Conservation (phyloP, 306 rosid genomes). For the Begonia peltatifolia region DNA sequence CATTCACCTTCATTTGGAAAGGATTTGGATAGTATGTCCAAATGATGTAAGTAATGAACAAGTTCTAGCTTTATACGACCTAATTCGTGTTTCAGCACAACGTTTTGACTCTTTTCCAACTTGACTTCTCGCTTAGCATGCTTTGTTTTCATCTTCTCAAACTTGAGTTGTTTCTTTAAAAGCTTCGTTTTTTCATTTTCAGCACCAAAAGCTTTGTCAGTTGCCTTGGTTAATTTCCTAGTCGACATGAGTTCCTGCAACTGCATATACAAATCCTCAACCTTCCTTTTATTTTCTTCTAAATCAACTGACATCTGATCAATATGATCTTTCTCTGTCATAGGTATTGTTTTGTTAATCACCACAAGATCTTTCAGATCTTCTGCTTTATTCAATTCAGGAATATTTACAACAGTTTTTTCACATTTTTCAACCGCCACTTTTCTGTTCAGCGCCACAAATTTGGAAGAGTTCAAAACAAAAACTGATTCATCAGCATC, state of each 20-base stretch:
- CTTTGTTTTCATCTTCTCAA: conserved; percentile 47
- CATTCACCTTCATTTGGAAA: conserved; percentile 26
- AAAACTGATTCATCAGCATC: conserved; percentile 11
- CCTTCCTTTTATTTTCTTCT: conserved; percentile 29
- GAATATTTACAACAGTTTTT: conserved; percentile 29
- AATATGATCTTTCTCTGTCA: conserved; percentile 37
- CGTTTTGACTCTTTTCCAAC: conserved; percentile 40
- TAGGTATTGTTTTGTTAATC: conserved; percentile 37
- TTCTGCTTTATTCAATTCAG: conserved; percentile 26
- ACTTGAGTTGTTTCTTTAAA: conserved; percentile 43
- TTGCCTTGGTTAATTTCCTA: conserved; percentile 24
- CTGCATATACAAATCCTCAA: conserved; percentile 37
- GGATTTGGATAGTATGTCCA: conserved; percentile 38
- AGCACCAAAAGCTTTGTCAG: conserved; percentile 18
- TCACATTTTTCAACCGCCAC: conserved; percentile 33
- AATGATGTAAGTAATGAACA: conserved; percentile 35
- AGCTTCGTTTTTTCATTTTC: conserved; percentile 29
- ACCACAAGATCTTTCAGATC: conserved; percentile 37
- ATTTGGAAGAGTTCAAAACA: conserved; percentile 14
- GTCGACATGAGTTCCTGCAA: conserved; percentile 25
- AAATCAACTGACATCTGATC: conserved; percentile 43
- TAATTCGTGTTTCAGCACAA: conserved; percentile 34
- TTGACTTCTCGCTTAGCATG: conserved; percentile 35
- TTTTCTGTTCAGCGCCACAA: conserved; percentile 21
- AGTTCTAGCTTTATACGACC: conserved; percentile 44